These are phyloP conservation scores for Thielaviopsis punctulata DNA, from an alignment of 2,329 filamentous ascomycete species.

Conservation along the genomic window DNA sequence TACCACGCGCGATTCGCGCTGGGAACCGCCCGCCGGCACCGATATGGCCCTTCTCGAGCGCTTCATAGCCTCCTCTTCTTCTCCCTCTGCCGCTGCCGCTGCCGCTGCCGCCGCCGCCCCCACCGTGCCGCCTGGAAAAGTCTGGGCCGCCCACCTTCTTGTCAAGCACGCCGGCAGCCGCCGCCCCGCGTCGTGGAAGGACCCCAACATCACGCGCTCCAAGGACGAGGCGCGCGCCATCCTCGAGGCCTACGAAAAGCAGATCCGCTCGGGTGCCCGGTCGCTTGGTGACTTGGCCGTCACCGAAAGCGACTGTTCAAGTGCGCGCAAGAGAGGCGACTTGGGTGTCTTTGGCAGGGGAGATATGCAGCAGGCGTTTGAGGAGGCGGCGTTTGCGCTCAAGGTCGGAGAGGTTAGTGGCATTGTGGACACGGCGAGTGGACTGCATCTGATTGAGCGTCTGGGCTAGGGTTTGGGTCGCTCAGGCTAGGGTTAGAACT, in stretches of 20 bases:
- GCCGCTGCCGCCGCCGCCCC: slow-evolving; percentile 22
- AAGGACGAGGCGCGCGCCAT: slow-evolving; percentile 76
- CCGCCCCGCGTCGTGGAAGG: slow-evolving; percentile 82
- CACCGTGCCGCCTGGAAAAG: slow-evolving; percentile 53
- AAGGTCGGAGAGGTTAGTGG: slow-evolving; percentile 73
- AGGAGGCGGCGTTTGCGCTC: slow-evolving; percentile 85
- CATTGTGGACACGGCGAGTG: slow-evolving; percentile 82
- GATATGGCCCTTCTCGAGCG: slow-evolving; percentile 84
- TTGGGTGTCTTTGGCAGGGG: slow-evolving; percentile 86
- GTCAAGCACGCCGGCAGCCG: slow-evolving; percentile 86
- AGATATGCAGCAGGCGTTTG: slow-evolving; percentile 98
- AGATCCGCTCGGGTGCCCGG: slow-evolving; percentile 53
- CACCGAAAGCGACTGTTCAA: slow-evolving; percentile 89
- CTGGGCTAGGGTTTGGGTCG: not conserved
- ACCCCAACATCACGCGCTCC: slow-evolving; percentile 68
- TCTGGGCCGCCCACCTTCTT: slow-evolving; percentile 79
- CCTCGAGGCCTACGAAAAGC: slow-evolving; percentile 55
- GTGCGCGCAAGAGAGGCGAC: slow-evolving; percentile 83
- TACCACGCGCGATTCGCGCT: slow-evolving; percentile 70
- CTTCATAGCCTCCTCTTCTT: slow-evolving; percentile 65
- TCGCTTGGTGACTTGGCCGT: slow-evolving; percentile 69
- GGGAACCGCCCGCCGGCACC: slow-evolving; percentile 80
- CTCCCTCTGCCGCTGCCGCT: not conserved
- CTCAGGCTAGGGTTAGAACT: no score
- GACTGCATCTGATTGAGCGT: slow-evolving; percentile 86